Percentiles rank a stretch among this genome's conserved stretches.
Conservation (phyloP, 2,329 filamentous ascomycete species). For the Penicillium psychrosexuale region DNA sequence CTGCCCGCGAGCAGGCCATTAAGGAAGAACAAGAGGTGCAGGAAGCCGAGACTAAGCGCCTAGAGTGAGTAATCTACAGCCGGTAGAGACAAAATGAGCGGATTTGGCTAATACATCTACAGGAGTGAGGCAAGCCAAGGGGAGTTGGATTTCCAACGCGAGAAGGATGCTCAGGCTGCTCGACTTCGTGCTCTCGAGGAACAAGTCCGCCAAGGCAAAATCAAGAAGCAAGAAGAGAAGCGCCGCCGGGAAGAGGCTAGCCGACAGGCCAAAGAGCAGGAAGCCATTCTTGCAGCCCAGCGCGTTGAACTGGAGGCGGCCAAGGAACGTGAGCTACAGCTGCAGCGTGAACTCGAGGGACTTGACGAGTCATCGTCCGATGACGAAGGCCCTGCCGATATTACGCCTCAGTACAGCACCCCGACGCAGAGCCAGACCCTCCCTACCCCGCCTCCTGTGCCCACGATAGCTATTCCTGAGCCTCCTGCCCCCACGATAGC, state of each 20-base stretch:
- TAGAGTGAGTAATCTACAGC: conserved; percentile 68
- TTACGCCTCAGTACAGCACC: conserved; percentile 60
- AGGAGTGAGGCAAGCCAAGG: conserved; percentile 72
- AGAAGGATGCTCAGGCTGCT: conserved; percentile 76
- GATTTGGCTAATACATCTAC: conserved; percentile 15
- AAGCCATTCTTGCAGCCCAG: conserved; percentile 76
- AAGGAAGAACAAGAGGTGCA: conserved; percentile 71
- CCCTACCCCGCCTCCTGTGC: conserved; percentile 35
- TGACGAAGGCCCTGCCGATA: conserved; percentile 72
- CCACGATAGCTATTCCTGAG: conserved; percentile 25
- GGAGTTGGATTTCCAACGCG: conserved; percentile 75
- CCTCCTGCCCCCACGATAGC: conserved; percentile 29
- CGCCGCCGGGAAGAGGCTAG: conserved; percentile 83
- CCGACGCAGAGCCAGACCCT: conserved; percentile 58
- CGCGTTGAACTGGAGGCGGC: conserved; percentile 90
- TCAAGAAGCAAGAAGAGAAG: conserved; percentile 96
- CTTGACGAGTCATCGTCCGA: conserved; percentile 73
- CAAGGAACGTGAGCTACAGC: conserved; percentile 81
- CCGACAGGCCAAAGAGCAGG: conserved; percentile 83
- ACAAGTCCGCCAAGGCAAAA: conserved; percentile 86
- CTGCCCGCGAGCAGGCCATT: conserved; percentile 52
- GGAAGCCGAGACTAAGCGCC: conserved; percentile 65
- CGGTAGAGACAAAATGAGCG: neutral
- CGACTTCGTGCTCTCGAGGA: conserved; percentile 88
- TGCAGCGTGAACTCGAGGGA: conserved; percentile 82